These are phyloP conservation scores for Gossypium mustelinum DNA, from an alignment of 345 rosid genomes.

Conservation along the genomic window DNA sequence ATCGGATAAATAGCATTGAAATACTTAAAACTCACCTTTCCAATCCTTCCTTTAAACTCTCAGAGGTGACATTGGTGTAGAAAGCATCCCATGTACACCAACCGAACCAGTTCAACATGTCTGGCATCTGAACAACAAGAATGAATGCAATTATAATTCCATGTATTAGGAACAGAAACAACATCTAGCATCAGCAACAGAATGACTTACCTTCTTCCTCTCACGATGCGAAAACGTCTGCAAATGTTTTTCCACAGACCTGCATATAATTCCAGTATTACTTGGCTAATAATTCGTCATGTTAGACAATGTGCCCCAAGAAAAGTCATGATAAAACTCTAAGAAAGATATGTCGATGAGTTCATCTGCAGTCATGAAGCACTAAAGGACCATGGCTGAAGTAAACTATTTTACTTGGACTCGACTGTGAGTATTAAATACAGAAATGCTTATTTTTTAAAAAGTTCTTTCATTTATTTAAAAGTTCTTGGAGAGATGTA, in stretches of 20 bases:
- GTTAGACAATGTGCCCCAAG: not conserved
- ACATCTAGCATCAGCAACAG: not conserved
- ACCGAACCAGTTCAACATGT: constrained; percentile 71
- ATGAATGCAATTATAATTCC: not conserved
- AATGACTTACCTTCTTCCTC: constrained; percentile 46
- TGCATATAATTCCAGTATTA: constrained; percentile 17
- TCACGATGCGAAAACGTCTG: constrained; percentile 60
- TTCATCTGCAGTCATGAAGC: not conserved
- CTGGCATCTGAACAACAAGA: constrained; percentile 44
- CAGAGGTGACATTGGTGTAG: constrained; percentile 54
- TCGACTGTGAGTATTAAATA: not conserved
- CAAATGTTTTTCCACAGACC: constrained; percentile 53
- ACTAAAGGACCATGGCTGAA: not conserved
- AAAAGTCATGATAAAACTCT: not conserved
- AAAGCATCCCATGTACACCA: constrained; percentile 86
- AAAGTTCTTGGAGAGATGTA: no score
- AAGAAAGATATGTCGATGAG: not conserved
- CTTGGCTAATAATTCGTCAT: not conserved
- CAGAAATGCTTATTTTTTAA: not conserved
- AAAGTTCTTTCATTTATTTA: no score
- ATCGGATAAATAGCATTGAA: not conserved
- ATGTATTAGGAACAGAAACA: not conserved
- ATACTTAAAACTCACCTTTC: constrained; percentile 33
- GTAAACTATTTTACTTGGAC: not conserved
- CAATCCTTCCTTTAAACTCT: constrained; percentile 54